Percentiles rank a stretch among this genome's conserved stretches.
phyloP scores from a whole-genome alignment of 768 basidiomycete species.

The Naganishia antarctica region DNA sequence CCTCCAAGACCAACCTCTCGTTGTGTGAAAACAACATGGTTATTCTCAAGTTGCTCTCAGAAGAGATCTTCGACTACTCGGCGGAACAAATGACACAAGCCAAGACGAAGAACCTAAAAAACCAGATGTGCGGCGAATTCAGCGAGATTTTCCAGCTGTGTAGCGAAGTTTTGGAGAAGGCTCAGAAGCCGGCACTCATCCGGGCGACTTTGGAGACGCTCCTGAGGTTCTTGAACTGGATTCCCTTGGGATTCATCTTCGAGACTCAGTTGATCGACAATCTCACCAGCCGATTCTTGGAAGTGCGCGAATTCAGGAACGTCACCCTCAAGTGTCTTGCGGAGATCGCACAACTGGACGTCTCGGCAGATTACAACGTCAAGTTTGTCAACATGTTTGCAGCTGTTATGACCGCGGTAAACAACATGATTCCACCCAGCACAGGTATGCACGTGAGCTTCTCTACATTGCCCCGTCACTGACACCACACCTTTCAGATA shows the following conservation, averaged over 20 bases:
- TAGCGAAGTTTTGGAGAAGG: conserved; percentile 91
- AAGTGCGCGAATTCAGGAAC: conserved; percentile 94
- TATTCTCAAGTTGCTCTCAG: conserved; percentile 91
- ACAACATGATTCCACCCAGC: conserved; percentile 91
- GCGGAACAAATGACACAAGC: conserved; percentile 98
- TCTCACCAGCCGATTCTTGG: conserved; percentile 85
- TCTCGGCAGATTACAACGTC: conserved; percentile 92
- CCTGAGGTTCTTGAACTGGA: conserved; percentile 96
- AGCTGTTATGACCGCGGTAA: conserved; percentile 95
- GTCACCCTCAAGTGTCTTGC: conserved; percentile 93
- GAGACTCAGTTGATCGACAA: conserved; percentile 96
- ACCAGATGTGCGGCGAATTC: conserved; percentile 95
- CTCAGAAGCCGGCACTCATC: conserved; percentile 91
- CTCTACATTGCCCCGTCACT: conserved; percentile 5
- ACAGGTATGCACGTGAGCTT: conserved; percentile 55
- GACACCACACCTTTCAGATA: conserved; percentile 52
- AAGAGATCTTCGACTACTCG: conserved; percentile 98
- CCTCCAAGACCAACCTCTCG: conserved; percentile 90
- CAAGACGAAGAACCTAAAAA: conserved; percentile 95
- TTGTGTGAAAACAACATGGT: conserved; percentile 99
- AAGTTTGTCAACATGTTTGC: conserved; percentile 97
- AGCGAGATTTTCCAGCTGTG: conserved; percentile 97
- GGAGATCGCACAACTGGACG: conserved; percentile 89
- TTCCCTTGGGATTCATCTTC: conserved; percentile 96
- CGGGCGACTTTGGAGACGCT: conserved; percentile 91